Evolutionary conservation across 148 eudicot species (phyloP).

Genomic region (Persicaria maculosa): DNA sequence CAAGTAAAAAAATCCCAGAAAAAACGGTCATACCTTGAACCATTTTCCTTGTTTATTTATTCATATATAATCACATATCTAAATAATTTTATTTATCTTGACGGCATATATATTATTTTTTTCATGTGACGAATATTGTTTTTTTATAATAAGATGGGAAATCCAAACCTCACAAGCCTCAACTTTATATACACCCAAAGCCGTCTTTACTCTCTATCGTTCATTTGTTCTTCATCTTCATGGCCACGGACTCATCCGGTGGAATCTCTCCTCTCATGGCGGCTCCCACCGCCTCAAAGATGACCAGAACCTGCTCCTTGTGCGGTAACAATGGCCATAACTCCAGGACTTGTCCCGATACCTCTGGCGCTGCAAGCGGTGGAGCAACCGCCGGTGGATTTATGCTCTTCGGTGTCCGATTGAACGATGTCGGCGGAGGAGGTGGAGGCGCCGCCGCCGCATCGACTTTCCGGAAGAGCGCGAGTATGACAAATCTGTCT

Average conservation of each 20-base stretch:
- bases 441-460: not conserved
- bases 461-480: slow-evolving; percentile 49
- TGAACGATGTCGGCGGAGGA: slow-evolving; percentile 19
- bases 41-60: no score
- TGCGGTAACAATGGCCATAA: slow-evolving; percentile 44
- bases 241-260: slow-evolving; percentile 11
- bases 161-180: not conserved
- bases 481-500: slow-evolving; percentile 65
- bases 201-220: not conserved
- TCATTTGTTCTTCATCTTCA: not conserved
- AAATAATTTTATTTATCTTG: no score
- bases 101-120: no score
- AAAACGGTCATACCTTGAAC: no score
- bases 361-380: not conserved
- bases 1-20: no score
- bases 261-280: not conserved
- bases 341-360: slow-evolving; percentile 34
- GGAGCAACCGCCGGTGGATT: slow-evolving; percentile 19
- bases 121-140: no score
- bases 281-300: slow-evolving; percentile 16
- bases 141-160: no score
- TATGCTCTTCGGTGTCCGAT: slow-evolving; percentile 56
- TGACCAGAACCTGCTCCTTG: slow-evolving; percentile 28
- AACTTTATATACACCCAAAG: slow-evolving; percentile 7
- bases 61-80: no score